Conservation (phyloP, 2,329 filamentous ascomycete genomes). For the Diatrype stigma region DNA sequence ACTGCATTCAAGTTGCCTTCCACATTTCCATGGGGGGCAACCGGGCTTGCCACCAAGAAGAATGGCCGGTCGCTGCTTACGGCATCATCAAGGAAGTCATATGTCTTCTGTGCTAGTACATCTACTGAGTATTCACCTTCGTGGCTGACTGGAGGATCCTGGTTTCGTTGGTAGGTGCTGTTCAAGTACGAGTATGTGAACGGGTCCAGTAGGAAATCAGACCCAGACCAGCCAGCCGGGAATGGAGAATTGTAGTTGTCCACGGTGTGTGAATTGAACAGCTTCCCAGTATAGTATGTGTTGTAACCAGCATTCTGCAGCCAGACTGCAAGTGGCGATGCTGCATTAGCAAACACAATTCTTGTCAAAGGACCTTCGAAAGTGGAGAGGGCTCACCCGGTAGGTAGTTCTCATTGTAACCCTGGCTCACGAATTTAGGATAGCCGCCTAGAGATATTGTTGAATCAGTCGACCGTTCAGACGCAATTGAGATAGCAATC, state of each 20-base stretch:
- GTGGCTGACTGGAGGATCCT: conserved; percentile 46
- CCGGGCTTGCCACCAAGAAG: conserved; percentile 34
- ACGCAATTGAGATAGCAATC: conserved; percentile 23
- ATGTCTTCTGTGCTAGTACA: conserved; percentile 42
- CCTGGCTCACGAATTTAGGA: conserved; percentile 48
- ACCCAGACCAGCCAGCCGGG: conserved; percentile 53
- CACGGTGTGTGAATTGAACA: conserved; percentile 52
- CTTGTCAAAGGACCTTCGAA: not conserved
- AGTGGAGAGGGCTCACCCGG: conserved; percentile 26
- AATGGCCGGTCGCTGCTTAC: conserved; percentile 41
- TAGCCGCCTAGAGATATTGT: conserved; percentile 38
- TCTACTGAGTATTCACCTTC: conserved; percentile 49
- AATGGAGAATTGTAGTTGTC: conserved; percentile 55
- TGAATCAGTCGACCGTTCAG: not conserved
- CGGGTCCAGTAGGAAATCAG: conserved; percentile 51
- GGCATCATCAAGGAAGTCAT: conserved; percentile 47
- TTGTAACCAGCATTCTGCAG: conserved; percentile 50
- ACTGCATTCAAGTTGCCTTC: not conserved
- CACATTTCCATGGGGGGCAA: not conserved
- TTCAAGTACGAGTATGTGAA: conserved; percentile 60
- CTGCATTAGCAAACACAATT: not conserved
- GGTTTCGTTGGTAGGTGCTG: conserved; percentile 49
- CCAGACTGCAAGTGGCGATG: conserved; percentile 31
- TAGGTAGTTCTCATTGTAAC: conserved; percentile 51
- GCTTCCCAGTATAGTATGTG: conserved; percentile 53